Base-by-base conservation (phyloP, 2,329 filamentous ascomycete genomes). In the Fusarium camptoceras region DNA sequence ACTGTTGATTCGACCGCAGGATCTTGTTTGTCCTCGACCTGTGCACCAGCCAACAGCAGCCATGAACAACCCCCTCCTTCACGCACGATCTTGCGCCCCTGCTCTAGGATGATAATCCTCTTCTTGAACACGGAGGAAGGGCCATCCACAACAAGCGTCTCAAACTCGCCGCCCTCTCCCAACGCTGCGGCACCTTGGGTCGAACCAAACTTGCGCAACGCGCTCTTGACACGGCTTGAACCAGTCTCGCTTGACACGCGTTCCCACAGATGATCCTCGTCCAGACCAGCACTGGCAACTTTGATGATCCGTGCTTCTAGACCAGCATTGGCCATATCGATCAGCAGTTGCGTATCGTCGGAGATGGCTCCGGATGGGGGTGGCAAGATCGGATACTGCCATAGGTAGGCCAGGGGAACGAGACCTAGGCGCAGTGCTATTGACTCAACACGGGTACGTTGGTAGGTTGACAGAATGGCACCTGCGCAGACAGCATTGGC, bases 141-240 rank as follows among this genome's bases (percentile, higher is more conserved):
- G 14, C 95, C 96, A 79, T 94, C 89, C 37, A 98, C 76, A 46
- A 96, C 94, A 55, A 98, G 83, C 30, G 94, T 98, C 85, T 98
- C 96, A 79, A 97, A 98, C 83, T 98, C 96, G 6, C 96, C 96
- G 8, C 96, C 96, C 78, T 98, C 96, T 2, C 96, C 96, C 20
- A 98, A 81, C 12, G 94, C 67, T 46, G 73, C 88, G 11, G 92
- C 92, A 1, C 92, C 94, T 64, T 87, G 83, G 75, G 82, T 83
- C 66, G 86, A 81, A 46, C 92, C 91, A 80, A 97, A 97, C 67
- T 88, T 86, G 51, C 83, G 82, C 77, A 93, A 85, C 2, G 89
- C 84, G 42, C 78, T 81, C 74, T 83, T 82, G 46, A 89, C 77
- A 55, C 83, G 81, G 41, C 76, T 76, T 44, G 85, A 83, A 8